These are phyloP conservation scores for Pythium angustatum DNA, from an alignment of 352 stramenopile genomes.

Conservation along the genomic window DNA sequence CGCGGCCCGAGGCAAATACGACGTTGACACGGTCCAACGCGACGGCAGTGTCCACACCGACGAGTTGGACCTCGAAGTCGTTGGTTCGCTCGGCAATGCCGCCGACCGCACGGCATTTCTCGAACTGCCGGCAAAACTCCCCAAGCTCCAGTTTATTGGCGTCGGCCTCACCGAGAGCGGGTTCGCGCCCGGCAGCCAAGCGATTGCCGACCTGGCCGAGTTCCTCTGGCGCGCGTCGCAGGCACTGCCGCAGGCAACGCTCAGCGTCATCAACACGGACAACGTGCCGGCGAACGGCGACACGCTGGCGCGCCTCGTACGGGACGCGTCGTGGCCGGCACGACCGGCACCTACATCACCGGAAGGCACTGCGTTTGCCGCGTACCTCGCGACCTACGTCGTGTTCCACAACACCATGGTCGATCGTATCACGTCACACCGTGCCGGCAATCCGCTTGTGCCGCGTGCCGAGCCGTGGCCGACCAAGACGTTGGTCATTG, in stretches of 20 bases:
- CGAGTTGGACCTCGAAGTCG: conserved; percentile 34
- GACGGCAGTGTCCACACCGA: conserved; percentile 46
- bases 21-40: conserved; percentile 63
- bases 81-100: conserved; percentile 27
- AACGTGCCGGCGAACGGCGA: conserved; percentile 76
- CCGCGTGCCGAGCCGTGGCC: conserved; percentile 63
- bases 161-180: conserved; percentile 70
- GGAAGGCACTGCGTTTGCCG: conserved; percentile 30
- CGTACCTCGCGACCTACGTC: conserved; percentile 52
- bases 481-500: conserved; percentile 64
- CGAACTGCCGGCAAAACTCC: conserved; percentile 30
- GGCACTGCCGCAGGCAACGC: conserved; percentile 41
- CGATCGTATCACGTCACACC: conserved; percentile 67
- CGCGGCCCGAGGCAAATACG: conserved; percentile 42
- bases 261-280: conserved; percentile 83
- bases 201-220: conserved; percentile 53
- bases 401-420: conserved; percentile 88
- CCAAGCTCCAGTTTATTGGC: conserved; percentile 43
- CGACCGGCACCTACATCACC: conserved; percentile 24
- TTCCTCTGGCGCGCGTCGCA: conserved; percentile 50
- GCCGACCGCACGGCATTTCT: conserved; percentile 29
- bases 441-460: conserved; percentile 44
- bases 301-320: conserved; percentile 45
- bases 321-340: conserved; percentile 28
- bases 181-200: conserved; percentile 31